phyloP scores from a whole-genome alignment of 345 rosid species.

The Acer negundo region DNA sequence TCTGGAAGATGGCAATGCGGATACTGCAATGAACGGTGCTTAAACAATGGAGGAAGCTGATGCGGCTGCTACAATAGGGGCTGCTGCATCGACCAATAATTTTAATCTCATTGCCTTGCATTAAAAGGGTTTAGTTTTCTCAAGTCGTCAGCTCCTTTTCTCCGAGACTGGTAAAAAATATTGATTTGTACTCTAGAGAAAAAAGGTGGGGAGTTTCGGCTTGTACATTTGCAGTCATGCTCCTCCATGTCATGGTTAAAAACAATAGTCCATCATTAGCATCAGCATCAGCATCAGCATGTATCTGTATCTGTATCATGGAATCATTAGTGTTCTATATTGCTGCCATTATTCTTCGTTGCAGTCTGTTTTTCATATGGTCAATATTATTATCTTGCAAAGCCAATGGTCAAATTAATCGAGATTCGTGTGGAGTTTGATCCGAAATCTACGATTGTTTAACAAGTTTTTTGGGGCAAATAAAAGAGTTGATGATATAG shows the following conservation, averaged over 20 bases:
- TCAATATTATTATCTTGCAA: neutral
- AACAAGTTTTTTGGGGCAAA: too few species aligned
- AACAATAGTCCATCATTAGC: constrained; percentile 23
- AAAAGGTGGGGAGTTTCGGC: constrained; percentile 12
- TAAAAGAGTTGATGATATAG: neutral
- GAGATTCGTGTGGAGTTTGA: too few species aligned
- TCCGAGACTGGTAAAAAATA: constrained; percentile 12
- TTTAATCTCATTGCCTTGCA: constrained; percentile 7
- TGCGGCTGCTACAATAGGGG: neutral
- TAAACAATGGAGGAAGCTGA: constrained; percentile 39
- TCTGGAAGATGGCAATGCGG: constrained; percentile 65
- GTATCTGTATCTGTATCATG: constrained; percentile 20
- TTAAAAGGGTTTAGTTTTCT: constrained; percentile 14
- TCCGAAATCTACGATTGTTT: neutral
- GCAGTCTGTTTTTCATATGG: neutral
- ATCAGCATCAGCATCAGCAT: constrained; percentile 25
- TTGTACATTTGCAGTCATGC: constrained; percentile 25
- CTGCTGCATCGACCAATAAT: constrained; percentile 25
- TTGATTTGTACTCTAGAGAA: constrained; percentile 31
- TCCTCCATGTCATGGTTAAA: constrained; percentile 8
- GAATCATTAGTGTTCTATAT: constrained; percentile 21
- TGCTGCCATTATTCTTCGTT: neutral
- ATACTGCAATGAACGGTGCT: constrained; percentile 70
- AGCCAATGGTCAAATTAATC: constrained; percentile 14
- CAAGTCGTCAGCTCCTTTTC: constrained; percentile 1